Evolutionary conservation across 441 rosid genomes (phyloP).

Genomic region (Populus hybrid): DNA sequence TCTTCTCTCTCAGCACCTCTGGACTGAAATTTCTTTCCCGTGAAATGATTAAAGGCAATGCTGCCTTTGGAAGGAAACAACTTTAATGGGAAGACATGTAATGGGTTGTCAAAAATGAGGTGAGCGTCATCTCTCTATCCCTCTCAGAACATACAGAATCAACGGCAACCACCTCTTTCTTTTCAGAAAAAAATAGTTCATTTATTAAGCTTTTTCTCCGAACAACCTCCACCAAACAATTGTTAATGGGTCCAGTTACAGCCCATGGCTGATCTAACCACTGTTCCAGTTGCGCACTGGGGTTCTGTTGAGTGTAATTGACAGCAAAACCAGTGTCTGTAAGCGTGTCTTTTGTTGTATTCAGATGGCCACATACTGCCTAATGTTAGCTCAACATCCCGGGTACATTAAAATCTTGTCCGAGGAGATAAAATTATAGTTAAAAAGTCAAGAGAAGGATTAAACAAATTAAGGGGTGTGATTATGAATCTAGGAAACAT

Average conservation of each 20-base stretch:
- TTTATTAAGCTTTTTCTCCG: neutral
- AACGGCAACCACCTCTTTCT: no score
- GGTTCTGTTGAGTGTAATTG: neutral
- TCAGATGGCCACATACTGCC: neutral
- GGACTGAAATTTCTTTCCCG: conserved; percentile 9
- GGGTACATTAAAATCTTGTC: neutral
- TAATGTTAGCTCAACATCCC: neutral
- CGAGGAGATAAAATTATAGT: neutral
- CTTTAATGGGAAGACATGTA: conserved; percentile 29
- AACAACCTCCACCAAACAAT: conserved; percentile 19
- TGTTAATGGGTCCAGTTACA: conserved; percentile 26
- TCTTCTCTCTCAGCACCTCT: conserved; percentile 7
- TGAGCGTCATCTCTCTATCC: conserved; percentile 20
- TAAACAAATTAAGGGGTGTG: conserved; percentile 21
- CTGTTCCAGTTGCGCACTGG: neutral
- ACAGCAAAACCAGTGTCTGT: neutral
- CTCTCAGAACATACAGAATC: no score
- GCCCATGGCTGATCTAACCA: conserved; percentile 14
- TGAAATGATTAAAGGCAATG: conserved; percentile 33
- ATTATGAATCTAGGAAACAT: conserved; percentile 11
- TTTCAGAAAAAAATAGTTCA: no score
- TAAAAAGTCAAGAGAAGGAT: neutral
- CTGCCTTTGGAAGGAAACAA: conserved; percentile 44
- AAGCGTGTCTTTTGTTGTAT: neutral
- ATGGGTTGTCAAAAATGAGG: conserved; percentile 28